phyloP scores from a whole-genome alignment of 805 yeast species.

The Candida boleticola region DNA sequence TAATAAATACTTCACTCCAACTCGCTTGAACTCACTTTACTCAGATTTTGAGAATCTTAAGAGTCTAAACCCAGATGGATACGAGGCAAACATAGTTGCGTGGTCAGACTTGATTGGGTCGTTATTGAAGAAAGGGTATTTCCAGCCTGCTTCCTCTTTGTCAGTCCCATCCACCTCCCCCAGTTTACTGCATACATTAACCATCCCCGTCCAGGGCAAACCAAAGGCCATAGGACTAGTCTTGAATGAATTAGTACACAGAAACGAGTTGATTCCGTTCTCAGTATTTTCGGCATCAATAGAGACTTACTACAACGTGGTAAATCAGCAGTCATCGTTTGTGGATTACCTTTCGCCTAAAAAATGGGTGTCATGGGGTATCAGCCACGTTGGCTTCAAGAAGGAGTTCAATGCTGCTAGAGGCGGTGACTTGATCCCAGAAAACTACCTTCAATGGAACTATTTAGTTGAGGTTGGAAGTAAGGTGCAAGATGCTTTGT shows the following conservation, averaged over 20 bases:
- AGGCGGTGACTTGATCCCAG: conserved; percentile 17
- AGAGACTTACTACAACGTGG: neutral
- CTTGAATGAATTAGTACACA: conserved; percentile 22
- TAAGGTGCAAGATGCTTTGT: conserved; percentile 10
- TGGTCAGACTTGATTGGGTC: conserved; percentile 26
- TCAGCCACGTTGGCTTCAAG: conserved; percentile 12
- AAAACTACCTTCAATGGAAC: conserved; percentile 22
- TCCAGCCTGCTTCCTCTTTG: conserved; percentile 15
- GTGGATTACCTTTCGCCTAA: conserved; percentile 11
- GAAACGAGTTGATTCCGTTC: conserved; percentile 18
- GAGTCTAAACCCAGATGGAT: conserved; percentile 41
- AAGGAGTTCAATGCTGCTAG: conserved; percentile 11
- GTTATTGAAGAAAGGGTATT: conserved; percentile 15
- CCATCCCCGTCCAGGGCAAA: conserved; percentile 28
- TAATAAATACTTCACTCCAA: conserved; percentile 20
- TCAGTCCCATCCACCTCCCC: conserved; percentile 13
- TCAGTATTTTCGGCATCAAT: conserved; percentile 8
- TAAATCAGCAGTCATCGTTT: conserved; percentile 1
- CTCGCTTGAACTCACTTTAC: conserved; percentile 35
- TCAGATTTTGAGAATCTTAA: conserved; percentile 30
- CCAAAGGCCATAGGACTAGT: conserved; percentile 27
- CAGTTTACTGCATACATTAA: conserved; percentile 16
- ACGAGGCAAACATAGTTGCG: conserved; percentile 39
- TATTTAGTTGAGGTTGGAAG: neutral
- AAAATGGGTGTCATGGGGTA: conserved; percentile 16